Conservation (phyloP, 495 filamentous ascomycete species). For the Aspergillus homomorphus region DNA sequence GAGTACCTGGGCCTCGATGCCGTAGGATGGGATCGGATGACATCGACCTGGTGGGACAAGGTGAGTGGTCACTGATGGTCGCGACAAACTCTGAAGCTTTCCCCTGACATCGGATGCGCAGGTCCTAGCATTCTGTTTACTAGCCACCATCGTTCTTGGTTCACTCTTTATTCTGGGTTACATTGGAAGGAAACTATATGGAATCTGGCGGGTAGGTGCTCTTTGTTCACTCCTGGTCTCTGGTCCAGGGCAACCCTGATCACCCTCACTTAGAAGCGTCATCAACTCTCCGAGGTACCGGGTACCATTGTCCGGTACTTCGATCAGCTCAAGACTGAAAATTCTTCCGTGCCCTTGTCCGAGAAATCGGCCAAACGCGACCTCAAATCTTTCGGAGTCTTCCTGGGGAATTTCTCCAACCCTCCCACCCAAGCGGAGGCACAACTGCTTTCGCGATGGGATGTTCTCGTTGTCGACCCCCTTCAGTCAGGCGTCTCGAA, state of each 20-base stretch:
- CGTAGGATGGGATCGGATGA: slow-evolving; percentile 20
- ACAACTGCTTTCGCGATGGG: slow-evolving; percentile 41
- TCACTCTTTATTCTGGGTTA: slow-evolving; percentile 14
- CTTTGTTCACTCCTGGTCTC: neutral
- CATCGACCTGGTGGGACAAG: slow-evolving; percentile 21
- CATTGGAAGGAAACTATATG: slow-evolving; percentile 10
- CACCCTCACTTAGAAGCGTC: slow-evolving; percentile 8
- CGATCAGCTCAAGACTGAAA: slow-evolving; percentile 7
- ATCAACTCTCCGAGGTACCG: slow-evolving; percentile 16
- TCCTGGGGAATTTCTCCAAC: slow-evolving; percentile 36
- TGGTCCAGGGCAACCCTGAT: neutral
- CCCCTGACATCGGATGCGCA: neutral
- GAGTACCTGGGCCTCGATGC: slow-evolving; percentile 22
- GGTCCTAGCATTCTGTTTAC: slow-evolving; percentile 18
- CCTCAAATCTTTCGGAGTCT: slow-evolving; percentile 39
- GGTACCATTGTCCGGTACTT: slow-evolving; percentile 9
- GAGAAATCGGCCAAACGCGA: slow-evolving; percentile 3
- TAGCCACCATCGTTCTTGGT: slow-evolving; percentile 16
- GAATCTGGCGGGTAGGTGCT: slow-evolving; percentile 12
- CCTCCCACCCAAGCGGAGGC: slow-evolving; percentile 33
- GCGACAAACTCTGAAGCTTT: neutral
- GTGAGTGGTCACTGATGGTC: slow-evolving; percentile 7
- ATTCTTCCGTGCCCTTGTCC: neutral
- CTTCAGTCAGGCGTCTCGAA: slow-evolving; percentile 33
- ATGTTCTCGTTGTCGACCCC: slow-evolving; percentile 42